Base-by-base conservation (phyloP, 2,329 filamentous ascomycete genomes). In the Ceratocystiopsis minuta region DNA sequence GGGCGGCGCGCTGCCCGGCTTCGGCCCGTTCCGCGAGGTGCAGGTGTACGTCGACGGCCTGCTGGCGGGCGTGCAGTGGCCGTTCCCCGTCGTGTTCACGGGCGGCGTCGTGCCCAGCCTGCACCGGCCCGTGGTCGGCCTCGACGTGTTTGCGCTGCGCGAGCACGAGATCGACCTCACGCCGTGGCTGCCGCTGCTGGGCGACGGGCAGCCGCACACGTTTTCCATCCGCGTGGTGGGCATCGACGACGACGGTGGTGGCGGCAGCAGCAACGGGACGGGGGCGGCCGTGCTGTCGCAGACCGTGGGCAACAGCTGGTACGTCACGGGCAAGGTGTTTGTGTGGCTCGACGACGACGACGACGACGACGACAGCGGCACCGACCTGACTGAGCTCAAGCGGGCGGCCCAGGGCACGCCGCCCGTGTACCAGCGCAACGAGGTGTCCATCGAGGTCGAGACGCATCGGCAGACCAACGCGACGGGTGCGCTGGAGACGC, bases 121-220 rank as follows among this genome's bases (percentile, higher is more conserved):
- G 34, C 85, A 86, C 70, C 67, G 81, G 7, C 84, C 84, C 0
- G 68, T 90, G 42, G 83, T 82, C 3, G 82, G 82, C 1, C 73
- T 81, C 16, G 77, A 90, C 52, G 75, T 81, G 0, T 90, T 85
- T 54, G 82, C 90, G 53, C 63, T 92, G 18, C 65, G 71, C 37
- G 82, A 90, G 54, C 75, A 83, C 48, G 80, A 90, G 54, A 82
- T 92, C 47, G 84, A 92, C 52, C 75, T 92, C 38, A 79, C 81
- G 2, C 76, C 82, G 0, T 90, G 79, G 64, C 62, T 90, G 3
- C 73, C 79, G 0, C 45, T 79, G 1, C 64, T 90, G 1, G 77
- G 71, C 48, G 75, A 87, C 50, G 78, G 75, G 0, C 50, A 62
- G 2, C 49, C 64, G 7, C 81, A 88, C 54, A 73, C 61, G 0